Base-by-base conservation (phyloP, 352 stramenopile genomes). In the Thalassiosira pacifica region DNA sequence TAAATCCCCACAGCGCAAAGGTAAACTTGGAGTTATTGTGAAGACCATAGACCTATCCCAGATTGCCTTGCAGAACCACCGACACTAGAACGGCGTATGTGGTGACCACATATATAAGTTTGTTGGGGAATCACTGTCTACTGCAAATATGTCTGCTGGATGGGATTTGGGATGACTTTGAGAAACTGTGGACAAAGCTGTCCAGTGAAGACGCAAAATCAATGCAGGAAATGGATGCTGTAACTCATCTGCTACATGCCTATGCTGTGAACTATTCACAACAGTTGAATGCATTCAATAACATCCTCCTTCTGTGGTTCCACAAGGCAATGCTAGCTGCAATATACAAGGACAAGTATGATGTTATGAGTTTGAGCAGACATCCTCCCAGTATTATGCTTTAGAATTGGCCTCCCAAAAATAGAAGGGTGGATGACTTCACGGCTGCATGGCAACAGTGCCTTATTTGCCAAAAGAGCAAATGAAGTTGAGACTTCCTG, bases 221-320 rank as follows among this genome's bases (percentile, higher is more conserved):
- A 8, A 52, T 76, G 4, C 67, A 76, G 34, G 67, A 76, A 45
- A 76, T 76, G 24, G 67, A 76, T 53, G 67, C 67, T n/a, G 19
- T 76, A 18, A 53, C 29, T 26, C 24, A 52, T 5, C 19, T 40
- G 19, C 16, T 76, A 13, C 11, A n/a, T 24, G 31, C 40, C 6
- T 76, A 76, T 76, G 67, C 67, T 52, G 26, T 55, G 16, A 65
- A 2, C 22, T 18, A 76, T 24, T 42, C 67, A 4, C 67, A 71
- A 71, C 45, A 26, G n/a, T 37, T 26, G 19, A 57, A 63, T 76
- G 45, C 45, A 48, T 29, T 22, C 67, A 76, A 76, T 76, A 52
- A 26, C 42, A 65, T 45, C 13, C 67, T 76, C 24, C 19, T 32
- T 5, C 67, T 45, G 65, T 64, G 40, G 29, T 76, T 53, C 45